Percentiles rank a stretch among this genome's conserved stretches.
These are phyloP conservation scores for Fusarium sulawesiense DNA, from an alignment of 2,329 filamentous ascomycete genomes.

Conservation along the genomic window DNA sequence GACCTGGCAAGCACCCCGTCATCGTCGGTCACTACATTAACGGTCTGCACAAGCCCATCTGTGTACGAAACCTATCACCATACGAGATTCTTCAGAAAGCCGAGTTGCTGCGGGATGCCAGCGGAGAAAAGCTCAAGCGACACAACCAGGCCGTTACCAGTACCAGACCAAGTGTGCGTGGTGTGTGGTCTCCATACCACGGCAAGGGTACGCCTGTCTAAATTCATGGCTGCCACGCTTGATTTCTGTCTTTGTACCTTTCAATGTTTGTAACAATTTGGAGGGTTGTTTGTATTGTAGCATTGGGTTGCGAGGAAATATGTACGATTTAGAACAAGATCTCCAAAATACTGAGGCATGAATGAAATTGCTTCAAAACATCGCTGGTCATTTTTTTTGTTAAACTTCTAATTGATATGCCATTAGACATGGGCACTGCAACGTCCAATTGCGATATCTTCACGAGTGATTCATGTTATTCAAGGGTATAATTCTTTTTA, in stretches of 20 bases:
- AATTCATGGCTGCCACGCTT: constrained; percentile 21
- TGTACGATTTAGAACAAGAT: constrained; percentile 44
- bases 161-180: constrained; percentile 74
- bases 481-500: constrained; percentile 43
- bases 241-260: constrained; percentile 40
- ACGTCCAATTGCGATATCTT: neutral
- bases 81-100: constrained; percentile 85
- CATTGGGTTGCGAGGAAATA: constrained; percentile 47
- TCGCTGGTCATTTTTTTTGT: neutral
- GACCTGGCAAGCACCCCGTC: constrained; percentile 89
- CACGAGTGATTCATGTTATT: neutral
- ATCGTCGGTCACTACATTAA: constrained; percentile 94
- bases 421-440: neutral
- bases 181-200: constrained; percentile 78
- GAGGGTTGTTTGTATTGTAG: constrained; percentile 34
- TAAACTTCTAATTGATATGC: neutral
- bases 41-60: constrained; percentile 84
- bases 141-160: constrained; percentile 73
- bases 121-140: constrained; percentile 76
- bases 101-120: constrained; percentile 77
- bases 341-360: constrained; percentile 32
- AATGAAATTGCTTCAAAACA: constrained; percentile 28
- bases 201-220: constrained; percentile 67
- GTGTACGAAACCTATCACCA: constrained; percentile 86
- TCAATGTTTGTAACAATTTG: constrained; percentile 44